Base-by-base conservation (phyloP, 805 yeast species). In the Candida qinlingensis region DNA sequence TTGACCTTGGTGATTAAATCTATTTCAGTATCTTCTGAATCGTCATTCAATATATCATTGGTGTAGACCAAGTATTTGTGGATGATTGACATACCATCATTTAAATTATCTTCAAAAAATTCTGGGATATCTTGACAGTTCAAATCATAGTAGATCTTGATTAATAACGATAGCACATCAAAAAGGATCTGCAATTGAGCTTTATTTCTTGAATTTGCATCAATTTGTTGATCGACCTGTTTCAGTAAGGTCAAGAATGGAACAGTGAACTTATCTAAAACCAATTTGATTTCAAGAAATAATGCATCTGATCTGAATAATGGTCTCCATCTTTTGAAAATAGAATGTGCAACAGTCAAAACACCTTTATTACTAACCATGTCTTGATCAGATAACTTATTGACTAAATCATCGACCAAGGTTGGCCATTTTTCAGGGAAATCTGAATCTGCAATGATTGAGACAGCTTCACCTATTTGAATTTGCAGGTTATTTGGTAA, bases 61-160 rank as follows among this genome's bases (percentile, higher is more conserved):
- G 71, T 62, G 61, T 81, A 88, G 38, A 75, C 69, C 49, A 94
- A 72, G 64, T 91, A 92, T 67, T 86, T 87, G 64, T 89, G 95
- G 56, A 91, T 73, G 30, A 91, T 77, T 5, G 74, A 73, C 94
- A 95, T 87, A 46, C 95, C 90, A 13, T 69, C 71, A 38, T 75
- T 70, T 66, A 94, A 69, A 64, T 94, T 79, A 68, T 94, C 98
- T 69, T 95, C 99, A 64, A 94, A 94, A 63, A 92, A 94, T 67
- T 91, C 99, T 1, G 99, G 99, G 46, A 94, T 85, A 68, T 94
- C 99, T 69, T 95, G 99, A 68, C 97, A 92, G 66, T 94, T 94
- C 60, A 94, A 79, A 65, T 94, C 99, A 63, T 82, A 89, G 67
- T 87, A 95, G 36, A 95, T 79, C 63, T 94, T 92, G 35, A 85